These are phyloP conservation scores for Beauveria sp. DNA, from an alignment of 2,329 filamentous ascomycete genomes.

Conservation along the genomic window DNA sequence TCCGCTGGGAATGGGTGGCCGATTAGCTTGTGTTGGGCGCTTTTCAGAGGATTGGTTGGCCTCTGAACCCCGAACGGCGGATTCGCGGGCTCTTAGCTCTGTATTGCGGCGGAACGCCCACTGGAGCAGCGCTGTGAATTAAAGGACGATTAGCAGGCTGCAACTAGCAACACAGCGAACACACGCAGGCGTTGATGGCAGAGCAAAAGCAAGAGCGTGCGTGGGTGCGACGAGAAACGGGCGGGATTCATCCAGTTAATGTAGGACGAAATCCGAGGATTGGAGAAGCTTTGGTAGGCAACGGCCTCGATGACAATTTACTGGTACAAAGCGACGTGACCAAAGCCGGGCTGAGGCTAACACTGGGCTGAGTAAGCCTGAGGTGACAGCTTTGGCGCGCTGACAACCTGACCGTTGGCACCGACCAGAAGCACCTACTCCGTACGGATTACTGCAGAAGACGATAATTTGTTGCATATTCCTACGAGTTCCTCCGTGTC, in stretches of 20 bases:
- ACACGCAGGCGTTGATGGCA: conserved; percentile 6
- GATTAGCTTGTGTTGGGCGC: neutral
- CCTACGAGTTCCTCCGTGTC: neutral
- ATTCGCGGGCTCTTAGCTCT: neutral
- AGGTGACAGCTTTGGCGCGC: neutral
- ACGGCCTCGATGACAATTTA: neutral
- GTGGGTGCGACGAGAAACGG: conserved; percentile 8
- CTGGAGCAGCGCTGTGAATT: neutral
- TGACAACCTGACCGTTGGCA: neutral
- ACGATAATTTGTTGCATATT: neutral
- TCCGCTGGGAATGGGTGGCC: conserved; percentile 3
- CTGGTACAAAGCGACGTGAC: neutral
- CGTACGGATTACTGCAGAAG: no score
- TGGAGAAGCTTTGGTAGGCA: neutral
- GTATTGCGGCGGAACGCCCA: neutral
- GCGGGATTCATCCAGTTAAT: conserved; percentile 12
- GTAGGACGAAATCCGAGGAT: conserved; percentile 11
- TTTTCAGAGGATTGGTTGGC: neutral
- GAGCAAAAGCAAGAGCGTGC: neutral
- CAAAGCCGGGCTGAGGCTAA: conserved; percentile 3
- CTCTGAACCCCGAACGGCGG: conserved; percentile 4
- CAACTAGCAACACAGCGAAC: neutral
- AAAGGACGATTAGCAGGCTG: neutral
- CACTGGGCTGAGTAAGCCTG: conserved; percentile 8
- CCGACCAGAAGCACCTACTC: neutral